These are phyloP conservation scores for Neurospora discreta DNA, from an alignment of 495 filamentous ascomycete species.

Conservation along the genomic window DNA sequence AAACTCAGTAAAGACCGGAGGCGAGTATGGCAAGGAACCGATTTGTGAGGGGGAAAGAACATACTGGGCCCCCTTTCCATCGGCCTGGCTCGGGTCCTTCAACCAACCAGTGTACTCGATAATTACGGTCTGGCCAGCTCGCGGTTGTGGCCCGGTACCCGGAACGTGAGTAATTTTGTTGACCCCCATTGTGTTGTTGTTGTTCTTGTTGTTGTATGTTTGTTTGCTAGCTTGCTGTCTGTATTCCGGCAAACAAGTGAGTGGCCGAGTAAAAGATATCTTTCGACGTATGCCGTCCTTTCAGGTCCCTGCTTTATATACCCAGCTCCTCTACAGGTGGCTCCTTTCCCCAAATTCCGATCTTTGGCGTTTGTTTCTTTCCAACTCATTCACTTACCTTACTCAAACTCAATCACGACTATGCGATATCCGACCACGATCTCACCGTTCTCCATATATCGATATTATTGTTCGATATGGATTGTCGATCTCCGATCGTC, in stretches of 20 bases:
- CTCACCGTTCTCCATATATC: not conserved
- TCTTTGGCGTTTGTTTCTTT: not conserved
- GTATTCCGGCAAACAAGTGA: not conserved
- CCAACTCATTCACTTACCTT: not conserved
- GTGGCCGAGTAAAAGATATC: not conserved
- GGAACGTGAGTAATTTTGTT: constrained; percentile 32
- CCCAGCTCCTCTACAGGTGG: not conserved
- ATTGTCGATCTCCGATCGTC: not conserved
- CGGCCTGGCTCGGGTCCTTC: constrained; percentile 46
- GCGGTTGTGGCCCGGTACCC: constrained; percentile 42
- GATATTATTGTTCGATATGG: not conserved
- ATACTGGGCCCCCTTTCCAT: constrained; percentile 38
- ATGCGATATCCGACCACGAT: not conserved
- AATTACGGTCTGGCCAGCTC: constrained; percentile 52
- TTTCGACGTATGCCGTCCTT: not conserved
- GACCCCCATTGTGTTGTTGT: constrained; percentile 34
- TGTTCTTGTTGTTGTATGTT: not conserved
- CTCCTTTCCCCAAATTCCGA: not conserved
- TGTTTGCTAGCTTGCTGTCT: not conserved
- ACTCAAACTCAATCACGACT: not conserved
- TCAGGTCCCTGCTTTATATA: not conserved
- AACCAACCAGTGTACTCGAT: constrained; percentile 82
- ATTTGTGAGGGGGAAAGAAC: constrained; percentile 5
- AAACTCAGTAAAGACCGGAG: not conserved
- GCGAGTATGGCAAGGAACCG: not conserved